These are phyloP conservation scores for Cenchrus fungigraminus DNA, from an alignment of 176 grass and related monocot genomes.

Conservation along the genomic window DNA sequence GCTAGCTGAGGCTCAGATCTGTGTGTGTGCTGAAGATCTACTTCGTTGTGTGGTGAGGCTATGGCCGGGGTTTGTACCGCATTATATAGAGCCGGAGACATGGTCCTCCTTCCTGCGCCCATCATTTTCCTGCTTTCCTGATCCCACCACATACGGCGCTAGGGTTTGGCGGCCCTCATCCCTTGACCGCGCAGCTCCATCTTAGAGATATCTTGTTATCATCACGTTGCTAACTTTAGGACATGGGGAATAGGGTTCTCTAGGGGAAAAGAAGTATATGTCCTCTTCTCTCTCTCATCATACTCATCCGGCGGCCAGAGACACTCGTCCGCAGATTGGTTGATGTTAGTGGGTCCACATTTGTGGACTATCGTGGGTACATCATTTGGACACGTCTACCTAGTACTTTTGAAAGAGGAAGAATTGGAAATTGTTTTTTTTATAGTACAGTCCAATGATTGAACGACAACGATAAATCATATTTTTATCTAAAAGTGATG, in stretches of 20 bases:
- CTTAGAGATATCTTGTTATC: background rate
- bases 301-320: background rate
- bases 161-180: constrained; percentile 29
- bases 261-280: background rate
- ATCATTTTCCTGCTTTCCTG: constrained; percentile 25
- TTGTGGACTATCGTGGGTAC: background rate
- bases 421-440: constrained; percentile 4
- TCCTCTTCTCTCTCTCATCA: background rate
- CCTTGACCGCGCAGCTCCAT: background rate
- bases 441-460: background rate
- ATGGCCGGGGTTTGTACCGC: background rate
- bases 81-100: constrained; percentile 38
- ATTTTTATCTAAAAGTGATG: background rate
- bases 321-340: background rate
- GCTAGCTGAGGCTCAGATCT: constrained; percentile 29
- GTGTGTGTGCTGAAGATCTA: constrained; percentile 2
- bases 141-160: constrained; percentile 23
- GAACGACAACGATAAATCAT: background rate
- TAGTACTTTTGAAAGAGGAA: background rate
- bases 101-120: constrained; percentile 4
- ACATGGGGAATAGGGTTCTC: constrained; percentile 27
- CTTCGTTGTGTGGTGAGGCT: constrained; percentile 16
- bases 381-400: background rate
- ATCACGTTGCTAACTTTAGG: background rate
- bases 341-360: background rate